These are phyloP conservation scores for Coniophora puteana DNA, from an alignment of 1,284 basidiomycete genomes.

Conservation along the genomic window DNA sequence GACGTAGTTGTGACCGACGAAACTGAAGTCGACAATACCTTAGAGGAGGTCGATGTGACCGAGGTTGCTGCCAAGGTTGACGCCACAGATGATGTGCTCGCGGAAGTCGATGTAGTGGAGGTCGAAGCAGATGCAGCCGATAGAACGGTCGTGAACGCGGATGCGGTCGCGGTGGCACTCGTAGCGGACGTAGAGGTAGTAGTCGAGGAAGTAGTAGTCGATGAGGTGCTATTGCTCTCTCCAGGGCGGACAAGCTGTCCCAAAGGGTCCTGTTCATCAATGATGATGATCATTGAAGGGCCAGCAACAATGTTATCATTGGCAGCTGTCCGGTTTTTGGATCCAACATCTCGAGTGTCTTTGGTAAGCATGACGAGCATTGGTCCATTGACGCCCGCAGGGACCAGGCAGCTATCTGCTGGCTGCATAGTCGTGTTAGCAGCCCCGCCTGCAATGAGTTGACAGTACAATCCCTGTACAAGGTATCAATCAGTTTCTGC, in stretches of 20 bases:
- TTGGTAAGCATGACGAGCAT: conserved; percentile 72
- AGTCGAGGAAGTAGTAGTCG: not conserved
- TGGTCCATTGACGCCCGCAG: conserved; percentile 61
- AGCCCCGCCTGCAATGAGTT: conserved; percentile 71
- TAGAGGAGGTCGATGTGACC: conserved; percentile 40
- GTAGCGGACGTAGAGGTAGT: conserved; percentile 19
- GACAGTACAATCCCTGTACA: conserved; percentile 58
- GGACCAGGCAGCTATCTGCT: conserved; percentile 58
- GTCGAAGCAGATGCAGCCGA: conserved; percentile 9
- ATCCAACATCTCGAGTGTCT: conserved; percentile 60
- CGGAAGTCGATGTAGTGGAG: conserved; percentile 12
- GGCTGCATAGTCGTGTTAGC: conserved; percentile 56
- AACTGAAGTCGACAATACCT: too few relatives aligned
- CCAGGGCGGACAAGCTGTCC: conserved; percentile 39
- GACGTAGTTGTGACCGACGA: too few relatives aligned
- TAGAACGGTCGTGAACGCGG: conserved; percentile 35
- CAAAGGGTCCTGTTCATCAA: conserved; percentile 49
- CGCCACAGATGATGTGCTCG: conserved; percentile 27
- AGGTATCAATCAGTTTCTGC: not conserved
- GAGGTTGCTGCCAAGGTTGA: conserved; percentile 44
- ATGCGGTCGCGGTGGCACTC: too few relatives aligned
- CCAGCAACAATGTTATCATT: conserved; percentile 63
- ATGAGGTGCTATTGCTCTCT: not conserved
- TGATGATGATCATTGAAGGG: conserved; percentile 67
- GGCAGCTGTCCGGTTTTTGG: conserved; percentile 60